phyloP scores from a whole-genome alignment of 768 basidiomycete genomes.

The Cantharellus cinnabarinus region DNA sequence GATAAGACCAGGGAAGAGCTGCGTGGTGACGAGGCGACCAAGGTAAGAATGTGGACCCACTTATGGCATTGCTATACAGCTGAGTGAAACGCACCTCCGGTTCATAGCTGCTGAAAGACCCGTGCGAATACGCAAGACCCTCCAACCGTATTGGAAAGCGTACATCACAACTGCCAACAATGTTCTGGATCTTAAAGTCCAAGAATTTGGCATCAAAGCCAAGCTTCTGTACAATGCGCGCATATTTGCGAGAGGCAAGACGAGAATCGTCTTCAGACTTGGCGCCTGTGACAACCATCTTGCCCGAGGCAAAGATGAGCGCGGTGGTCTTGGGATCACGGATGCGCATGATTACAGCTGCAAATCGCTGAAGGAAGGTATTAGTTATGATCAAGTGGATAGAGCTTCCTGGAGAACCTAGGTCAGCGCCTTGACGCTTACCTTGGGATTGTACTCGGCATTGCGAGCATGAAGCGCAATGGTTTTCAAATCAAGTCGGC shows the following conservation, averaged over 20 bases:
- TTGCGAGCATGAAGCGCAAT: conserved; percentile 95
- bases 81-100: conserved; percentile 52
- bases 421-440: conserved; percentile 30
- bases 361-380: conserved; percentile 68
- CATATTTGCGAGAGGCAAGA: conserved; percentile 93
- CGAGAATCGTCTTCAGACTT: conserved; percentile 98
- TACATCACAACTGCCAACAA: conserved; percentile 94
- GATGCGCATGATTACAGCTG: conserved; percentile 99
- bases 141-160: conserved; percentile 97
- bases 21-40: conserved; percentile 7
- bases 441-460: conserved; percentile 99
- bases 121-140: conserved; percentile 93
- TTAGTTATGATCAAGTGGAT: neutral
- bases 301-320: conserved; percentile 96
- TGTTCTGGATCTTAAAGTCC: conserved; percentile 99
- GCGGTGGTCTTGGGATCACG: conserved; percentile 99
- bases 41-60: neutral
- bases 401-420: neutral
- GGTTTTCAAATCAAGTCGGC: conserved; percentile 90
- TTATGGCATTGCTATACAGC: neutral
- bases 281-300: conserved; percentile 99
- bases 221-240: conserved; percentile 96
- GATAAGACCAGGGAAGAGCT: conserved; percentile 98
- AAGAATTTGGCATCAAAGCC: conserved; percentile 99
- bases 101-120: conserved; percentile 93